Conservation (phyloP, 306 rosid genomes). For the Rosa lucieae region DNA sequence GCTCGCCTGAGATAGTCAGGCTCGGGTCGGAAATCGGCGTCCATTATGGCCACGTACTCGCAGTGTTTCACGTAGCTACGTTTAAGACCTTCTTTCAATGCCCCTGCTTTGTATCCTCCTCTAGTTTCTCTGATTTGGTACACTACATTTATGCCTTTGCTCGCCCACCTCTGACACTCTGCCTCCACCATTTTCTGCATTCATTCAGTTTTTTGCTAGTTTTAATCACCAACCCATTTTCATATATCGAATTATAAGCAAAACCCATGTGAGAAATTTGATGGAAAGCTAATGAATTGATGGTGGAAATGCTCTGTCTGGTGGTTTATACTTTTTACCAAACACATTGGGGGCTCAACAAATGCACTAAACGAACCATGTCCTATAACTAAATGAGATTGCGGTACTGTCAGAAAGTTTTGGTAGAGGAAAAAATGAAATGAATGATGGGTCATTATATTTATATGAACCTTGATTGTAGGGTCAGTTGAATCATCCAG, state of each 20-base stretch:
- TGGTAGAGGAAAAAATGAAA: neutral
- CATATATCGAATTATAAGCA: neutral
- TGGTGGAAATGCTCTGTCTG: too few relatives aligned
- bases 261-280: neutral
- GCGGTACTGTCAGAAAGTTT: neutral
- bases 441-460: neutral
- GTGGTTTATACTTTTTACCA: neutral
- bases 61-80: constrained; percentile 88
- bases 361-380: neutral
- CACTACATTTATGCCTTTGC: constrained; percentile 76
- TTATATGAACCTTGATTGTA: constrained; percentile 55
- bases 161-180: constrained; percentile 96
- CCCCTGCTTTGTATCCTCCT: constrained; percentile 92
- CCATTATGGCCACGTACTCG: constrained; percentile 87
- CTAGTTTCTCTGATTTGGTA: constrained; percentile 92
- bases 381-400: neutral
- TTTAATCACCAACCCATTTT: neutral
- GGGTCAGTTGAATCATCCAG: constrained; percentile 98
- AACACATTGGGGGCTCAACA: neutral
- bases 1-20: constrained; percentile 85
- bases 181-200: constrained; percentile 92
- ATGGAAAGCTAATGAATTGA: neutral
- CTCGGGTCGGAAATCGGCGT: constrained; percentile 92
- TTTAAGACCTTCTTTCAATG: constrained; percentile 88
- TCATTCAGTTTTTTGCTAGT: neutral